These are phyloP conservation scores for Ceriops zippeliana DNA, from an alignment of 345 rosid species.

Conservation along the genomic window DNA sequence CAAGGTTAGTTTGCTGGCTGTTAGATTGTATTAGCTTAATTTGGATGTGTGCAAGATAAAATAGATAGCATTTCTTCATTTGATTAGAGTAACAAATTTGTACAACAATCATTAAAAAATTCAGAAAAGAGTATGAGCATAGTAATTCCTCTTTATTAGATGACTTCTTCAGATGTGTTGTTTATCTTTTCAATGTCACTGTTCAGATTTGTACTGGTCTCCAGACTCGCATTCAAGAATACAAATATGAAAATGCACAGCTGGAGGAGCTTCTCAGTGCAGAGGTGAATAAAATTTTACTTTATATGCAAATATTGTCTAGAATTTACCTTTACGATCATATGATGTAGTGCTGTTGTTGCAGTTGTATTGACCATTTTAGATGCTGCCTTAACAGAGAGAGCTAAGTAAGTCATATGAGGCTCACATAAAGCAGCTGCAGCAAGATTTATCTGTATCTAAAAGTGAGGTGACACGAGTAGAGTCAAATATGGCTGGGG, in stretches of 20 bases:
- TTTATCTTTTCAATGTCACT: conserved; percentile 12
- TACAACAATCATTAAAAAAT: too few relatives aligned
- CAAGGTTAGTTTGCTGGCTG: too few relatives aligned
- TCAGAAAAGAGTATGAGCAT: too few relatives aligned
- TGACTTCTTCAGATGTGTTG: neutral
- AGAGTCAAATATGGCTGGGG: conserved; percentile 82
- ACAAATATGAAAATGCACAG: conserved; percentile 94
- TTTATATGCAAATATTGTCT: conserved; percentile 13
- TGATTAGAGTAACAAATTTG: too few relatives aligned
- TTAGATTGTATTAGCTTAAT: neutral
- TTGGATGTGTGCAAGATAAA: too few relatives aligned
- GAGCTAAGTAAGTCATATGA: conserved; percentile 89
- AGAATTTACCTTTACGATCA: conserved; percentile 7
- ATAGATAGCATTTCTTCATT: too few relatives aligned
- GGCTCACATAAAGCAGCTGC: conserved; percentile 78
- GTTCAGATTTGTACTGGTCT: conserved; percentile 91
- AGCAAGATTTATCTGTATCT: conserved; percentile 68
- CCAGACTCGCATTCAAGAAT: conserved; percentile 93
- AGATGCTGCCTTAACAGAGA: conserved; percentile 53
- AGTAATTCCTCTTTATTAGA: too few relatives aligned
- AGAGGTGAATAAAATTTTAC: conserved; percentile 50
- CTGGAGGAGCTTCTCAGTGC: conserved; percentile 96
- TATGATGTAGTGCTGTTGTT: conserved; percentile 5
- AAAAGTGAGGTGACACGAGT: conserved; percentile 74
- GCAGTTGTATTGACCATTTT: conserved; percentile 19